phyloP scores from a whole-genome alignment of 305 asterid genomes.

The Fraxinus velutina region DNA sequence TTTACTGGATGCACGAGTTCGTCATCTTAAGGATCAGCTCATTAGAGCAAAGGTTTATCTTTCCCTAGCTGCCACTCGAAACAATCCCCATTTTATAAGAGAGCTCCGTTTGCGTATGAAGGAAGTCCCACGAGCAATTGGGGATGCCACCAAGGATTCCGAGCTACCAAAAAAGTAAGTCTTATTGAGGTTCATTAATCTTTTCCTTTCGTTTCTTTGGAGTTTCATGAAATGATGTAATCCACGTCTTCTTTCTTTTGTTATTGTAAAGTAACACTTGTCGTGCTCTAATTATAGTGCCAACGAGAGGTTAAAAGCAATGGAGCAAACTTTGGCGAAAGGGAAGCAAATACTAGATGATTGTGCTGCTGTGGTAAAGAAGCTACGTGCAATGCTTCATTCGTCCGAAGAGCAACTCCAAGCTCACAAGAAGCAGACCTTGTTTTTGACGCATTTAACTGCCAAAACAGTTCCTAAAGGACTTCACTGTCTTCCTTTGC shows the following conservation, averaged over 20 bases:
- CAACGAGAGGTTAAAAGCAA: constrained; percentile 54
- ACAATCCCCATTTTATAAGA: constrained; percentile 57
- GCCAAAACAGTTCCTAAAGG: constrained; percentile 73
- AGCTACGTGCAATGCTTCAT: constrained; percentile 85
- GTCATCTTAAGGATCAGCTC: constrained; percentile 70
- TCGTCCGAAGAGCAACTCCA: constrained; percentile 76
- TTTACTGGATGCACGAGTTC: constrained; percentile 46
- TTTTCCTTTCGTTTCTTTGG: neutral
- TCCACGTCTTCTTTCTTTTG: neutral
- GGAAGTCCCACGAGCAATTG: constrained; percentile 66
- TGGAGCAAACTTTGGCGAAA: constrained; percentile 70
- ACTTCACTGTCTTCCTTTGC: constrained; percentile 74
- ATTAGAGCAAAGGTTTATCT: constrained; percentile 59
- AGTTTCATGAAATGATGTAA: neutral
- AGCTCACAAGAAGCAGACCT: constrained; percentile 65
- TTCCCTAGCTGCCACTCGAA: constrained; percentile 61
- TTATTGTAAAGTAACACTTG: neutral
- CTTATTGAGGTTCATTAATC: neutral
- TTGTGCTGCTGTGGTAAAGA: constrained; percentile 63
- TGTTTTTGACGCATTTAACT: constrained; percentile 65
- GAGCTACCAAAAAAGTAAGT: constrained; percentile 66
- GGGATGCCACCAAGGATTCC: constrained; percentile 62
- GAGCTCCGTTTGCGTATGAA: constrained; percentile 69
- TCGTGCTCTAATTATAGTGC: constrained; percentile 42
- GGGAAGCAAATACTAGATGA: constrained; percentile 81